A percentile compares a stretch with the other conserved stretches of the same genome.
Conservation (phyloP, 2,329 filamentous ascomycete genomes). For the Exophiala lecanii-corni region DNA sequence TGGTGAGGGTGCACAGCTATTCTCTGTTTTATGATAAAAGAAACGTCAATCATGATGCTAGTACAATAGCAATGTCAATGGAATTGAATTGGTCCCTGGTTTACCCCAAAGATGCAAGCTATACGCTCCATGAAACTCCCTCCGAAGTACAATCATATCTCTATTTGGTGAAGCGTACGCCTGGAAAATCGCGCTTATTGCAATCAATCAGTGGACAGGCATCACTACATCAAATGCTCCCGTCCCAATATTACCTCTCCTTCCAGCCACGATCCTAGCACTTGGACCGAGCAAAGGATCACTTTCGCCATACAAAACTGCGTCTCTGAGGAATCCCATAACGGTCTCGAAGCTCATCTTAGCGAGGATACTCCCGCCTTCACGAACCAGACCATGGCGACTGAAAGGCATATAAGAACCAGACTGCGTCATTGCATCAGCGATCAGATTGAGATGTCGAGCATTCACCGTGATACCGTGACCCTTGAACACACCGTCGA, state of each 20-base stretch:
- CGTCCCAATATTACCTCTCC: slow-evolving; percentile 77
- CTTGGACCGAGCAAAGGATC: slow-evolving; percentile 84
- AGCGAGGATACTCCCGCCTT: slow-evolving; percentile 84
- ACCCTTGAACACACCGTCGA: slow-evolving; percentile 76
- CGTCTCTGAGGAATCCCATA: slow-evolving; percentile 85
- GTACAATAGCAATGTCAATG: too few relatives aligned
- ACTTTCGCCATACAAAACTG: slow-evolving; percentile 82
- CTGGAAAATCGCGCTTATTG: too few relatives aligned
- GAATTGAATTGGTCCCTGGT: too few relatives aligned
- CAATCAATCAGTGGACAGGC: slow-evolving; percentile 19
- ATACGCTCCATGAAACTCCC: too few relatives aligned
- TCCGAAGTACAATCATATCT: too few relatives aligned
- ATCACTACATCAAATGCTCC: slow-evolving; percentile 82
- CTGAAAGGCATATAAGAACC: slow-evolving; percentile 90
- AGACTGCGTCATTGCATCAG: slow-evolving; percentile 93
- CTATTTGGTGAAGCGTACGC: too few relatives aligned
- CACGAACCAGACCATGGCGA: slow-evolving; percentile 73
- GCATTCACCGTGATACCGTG: slow-evolving; percentile 92
- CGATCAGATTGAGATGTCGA: slow-evolving; percentile 90
- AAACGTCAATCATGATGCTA: too few relatives aligned
- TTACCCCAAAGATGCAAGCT: too few relatives aligned
- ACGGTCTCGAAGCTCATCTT: slow-evolving; percentile 99
- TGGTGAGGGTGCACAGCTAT: too few relatives aligned
- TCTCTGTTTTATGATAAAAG: too few relatives aligned
- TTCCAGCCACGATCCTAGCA: slow-evolving; percentile 81